A percentile compares a stretch with the other conserved stretches of the same genome.
Evolutionary conservation across 202 grass and related monocot genomes (phyloP).

Genomic region (Zizania palustris): DNA sequence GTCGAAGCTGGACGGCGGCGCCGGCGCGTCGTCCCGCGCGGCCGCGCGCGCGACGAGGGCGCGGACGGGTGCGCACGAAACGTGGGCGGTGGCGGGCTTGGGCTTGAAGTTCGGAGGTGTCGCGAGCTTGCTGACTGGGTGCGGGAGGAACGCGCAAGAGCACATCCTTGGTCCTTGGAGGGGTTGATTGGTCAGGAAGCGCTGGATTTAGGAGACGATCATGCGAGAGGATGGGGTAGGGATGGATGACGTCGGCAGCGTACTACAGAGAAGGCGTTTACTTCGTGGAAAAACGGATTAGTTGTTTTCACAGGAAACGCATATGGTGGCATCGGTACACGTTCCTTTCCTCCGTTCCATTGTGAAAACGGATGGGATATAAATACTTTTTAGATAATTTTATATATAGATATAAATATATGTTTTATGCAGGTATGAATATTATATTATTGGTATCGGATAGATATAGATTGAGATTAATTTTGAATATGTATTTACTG

Average conservation of each 20-base stretch:
- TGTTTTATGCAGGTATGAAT: too few species aligned
- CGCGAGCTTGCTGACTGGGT: constrained; percentile 29
- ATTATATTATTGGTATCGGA: too few species aligned
- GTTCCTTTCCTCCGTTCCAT: too few species aligned
- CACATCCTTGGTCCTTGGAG: constrained; percentile 38
- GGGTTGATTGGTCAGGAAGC: background rate
- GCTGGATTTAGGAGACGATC: constrained; percentile 16
- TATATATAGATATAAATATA: too few species aligned
- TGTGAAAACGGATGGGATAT: too few species aligned
- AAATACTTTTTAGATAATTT: too few species aligned
- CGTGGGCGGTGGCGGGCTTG: background rate
- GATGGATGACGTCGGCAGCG: background rate
- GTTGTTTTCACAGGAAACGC: background rate
- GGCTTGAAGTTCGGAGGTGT: constrained; percentile 31
- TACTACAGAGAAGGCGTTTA: background rate
- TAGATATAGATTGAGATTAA: too few species aligned
- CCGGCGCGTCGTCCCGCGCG: constrained; percentile 40
- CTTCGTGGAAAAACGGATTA: background rate
- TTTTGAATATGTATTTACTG: too few species aligned
- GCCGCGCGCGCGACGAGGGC: constrained; percentile 40
- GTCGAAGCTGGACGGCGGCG: constrained; percentile 71
- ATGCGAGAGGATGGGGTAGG: background rate
- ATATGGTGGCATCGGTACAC: too few species aligned
- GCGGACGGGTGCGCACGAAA: constrained; percentile 5
- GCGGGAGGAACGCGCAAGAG: constrained; percentile 45